Evolutionary conservation across 208 protist species (phyloP).

Genomic region (Polymyxa betae): DNA sequence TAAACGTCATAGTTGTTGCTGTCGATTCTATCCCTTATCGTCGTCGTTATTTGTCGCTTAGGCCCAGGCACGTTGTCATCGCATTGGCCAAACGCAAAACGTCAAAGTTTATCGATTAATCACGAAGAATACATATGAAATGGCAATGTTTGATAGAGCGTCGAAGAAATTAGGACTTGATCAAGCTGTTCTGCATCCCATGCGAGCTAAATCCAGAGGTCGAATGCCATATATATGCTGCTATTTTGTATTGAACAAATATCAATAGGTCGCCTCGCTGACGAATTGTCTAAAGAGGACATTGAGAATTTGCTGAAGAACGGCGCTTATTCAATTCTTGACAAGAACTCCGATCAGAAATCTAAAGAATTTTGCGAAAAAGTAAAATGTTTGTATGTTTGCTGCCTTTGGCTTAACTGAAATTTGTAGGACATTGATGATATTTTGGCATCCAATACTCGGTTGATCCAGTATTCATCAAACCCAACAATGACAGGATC

Average conservation of each 20-base stretch:
- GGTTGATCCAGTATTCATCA: background rate
- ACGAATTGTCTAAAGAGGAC: constrained; percentile 21
- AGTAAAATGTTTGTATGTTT: background rate
- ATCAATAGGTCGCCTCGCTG: background rate
- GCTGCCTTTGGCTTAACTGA: background rate
- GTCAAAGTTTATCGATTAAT: constrained; percentile 83
- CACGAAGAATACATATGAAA: constrained; percentile 82
- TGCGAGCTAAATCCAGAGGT: constrained; percentile 59
- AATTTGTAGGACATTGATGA: constrained; percentile 40
- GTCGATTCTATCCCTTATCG: constrained; percentile 8
- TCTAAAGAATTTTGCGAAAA: constrained; percentile 47
- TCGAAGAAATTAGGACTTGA: constrained; percentile 80
- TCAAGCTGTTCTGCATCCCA: constrained; percentile 74
- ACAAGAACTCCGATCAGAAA: constrained; percentile 27
- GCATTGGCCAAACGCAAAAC: constrained; percentile 91
- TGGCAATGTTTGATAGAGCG: constrained; percentile 82
- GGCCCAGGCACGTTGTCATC: constrained; percentile 86
- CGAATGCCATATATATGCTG: background rate
- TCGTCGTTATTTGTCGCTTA: constrained; percentile 57
- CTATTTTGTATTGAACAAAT: background rate
- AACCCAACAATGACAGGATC: background rate
- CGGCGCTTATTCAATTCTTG: constrained; percentile 60
- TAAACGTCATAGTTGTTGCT: constrained; percentile 55
- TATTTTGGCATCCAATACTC: background rate
- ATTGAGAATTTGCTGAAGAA: constrained; percentile 57